These are phyloP conservation scores for Setomelanomma holmii DNA, from an alignment of 2,329 filamentous ascomycete species.

Conservation along the genomic window DNA sequence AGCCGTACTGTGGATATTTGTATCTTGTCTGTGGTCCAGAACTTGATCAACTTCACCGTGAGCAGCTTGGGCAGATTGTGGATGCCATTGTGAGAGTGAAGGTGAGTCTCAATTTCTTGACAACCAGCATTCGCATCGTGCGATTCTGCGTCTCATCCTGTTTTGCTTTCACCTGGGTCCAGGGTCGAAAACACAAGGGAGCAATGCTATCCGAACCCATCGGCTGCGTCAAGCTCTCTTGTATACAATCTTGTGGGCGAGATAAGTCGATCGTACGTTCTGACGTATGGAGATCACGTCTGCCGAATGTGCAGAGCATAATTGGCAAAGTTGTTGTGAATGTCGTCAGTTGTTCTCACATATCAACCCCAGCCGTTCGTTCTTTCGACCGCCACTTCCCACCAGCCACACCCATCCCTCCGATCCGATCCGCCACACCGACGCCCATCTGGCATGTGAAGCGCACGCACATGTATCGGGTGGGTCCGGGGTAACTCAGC, in stretches of 20 bases:
- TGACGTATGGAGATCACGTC: too few species aligned
- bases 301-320: too few species aligned
- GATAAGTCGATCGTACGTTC: too few species aligned
- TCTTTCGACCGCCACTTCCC: too few species aligned
- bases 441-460: constrained; percentile 16
- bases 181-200: not conserved
- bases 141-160: not conserved
- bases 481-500: constrained; percentile 19
- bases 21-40: not conserved
- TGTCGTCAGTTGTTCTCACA: too few species aligned
- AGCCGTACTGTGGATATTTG: not conserved
- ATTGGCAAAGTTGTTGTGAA: too few species aligned
- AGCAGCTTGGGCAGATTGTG: not conserved
- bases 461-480: constrained; percentile 6
- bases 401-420: not conserved
- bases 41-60: not conserved
- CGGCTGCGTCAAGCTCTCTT: too few species aligned
- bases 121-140: not conserved
- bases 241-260: too few species aligned
- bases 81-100: not conserved
- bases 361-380: too few species aligned
- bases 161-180: not conserved
- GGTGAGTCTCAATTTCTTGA: not conserved
- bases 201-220: too few species aligned
- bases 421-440: constrained; percentile 16